These are phyloP conservation scores for Bassia scoparia DNA, from an alignment of 148 eudicot genomes.

Conservation along the genomic window DNA sequence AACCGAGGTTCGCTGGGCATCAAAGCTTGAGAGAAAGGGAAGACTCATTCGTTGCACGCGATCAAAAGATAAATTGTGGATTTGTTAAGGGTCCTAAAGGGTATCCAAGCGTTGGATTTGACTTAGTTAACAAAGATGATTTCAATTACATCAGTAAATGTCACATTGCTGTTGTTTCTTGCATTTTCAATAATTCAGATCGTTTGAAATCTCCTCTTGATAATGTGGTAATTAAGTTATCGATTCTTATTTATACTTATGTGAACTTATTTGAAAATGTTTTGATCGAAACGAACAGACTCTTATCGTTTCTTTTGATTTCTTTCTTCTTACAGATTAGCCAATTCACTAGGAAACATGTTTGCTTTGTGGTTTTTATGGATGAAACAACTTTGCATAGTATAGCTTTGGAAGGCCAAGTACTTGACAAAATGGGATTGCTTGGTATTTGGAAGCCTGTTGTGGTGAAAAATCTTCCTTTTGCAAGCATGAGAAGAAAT, in stretches of 20 bases:
- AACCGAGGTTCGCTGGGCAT: conserved; percentile 94
- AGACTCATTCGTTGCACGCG: conserved; percentile 69
- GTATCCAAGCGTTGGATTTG: conserved; percentile 80
- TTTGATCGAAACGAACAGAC: no score
- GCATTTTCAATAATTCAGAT: conserved; percentile 96
- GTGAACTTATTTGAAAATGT: background rate
- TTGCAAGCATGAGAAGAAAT: conserved; percentile 81
- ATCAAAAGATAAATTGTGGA: conserved; percentile 89
- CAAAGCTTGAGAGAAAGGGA: conserved; percentile 77
- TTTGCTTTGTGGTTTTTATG: conserved; percentile 95
- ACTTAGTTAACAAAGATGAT: conserved; percentile 91
- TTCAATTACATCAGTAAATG: conserved; percentile 72
- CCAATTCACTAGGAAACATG: conserved; percentile 78
- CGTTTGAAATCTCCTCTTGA: conserved; percentile 77
- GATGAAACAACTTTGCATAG: conserved; percentile 74
- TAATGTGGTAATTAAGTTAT: conserved; percentile 54
- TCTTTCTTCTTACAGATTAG: conserved; percentile 55
- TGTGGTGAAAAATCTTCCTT: conserved; percentile 90
- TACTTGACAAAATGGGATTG: conserved; percentile 82
- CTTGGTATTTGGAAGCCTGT: conserved; percentile 91
- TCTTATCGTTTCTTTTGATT: no score
- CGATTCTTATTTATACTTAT: background rate
- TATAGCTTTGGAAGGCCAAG: conserved; percentile 77
- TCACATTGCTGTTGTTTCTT: conserved; percentile 89
- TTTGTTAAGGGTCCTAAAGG: conserved; percentile 76